Evolutionary conservation across 257 asterid species (phyloP).

Genomic region (Petrea volubilis): DNA sequence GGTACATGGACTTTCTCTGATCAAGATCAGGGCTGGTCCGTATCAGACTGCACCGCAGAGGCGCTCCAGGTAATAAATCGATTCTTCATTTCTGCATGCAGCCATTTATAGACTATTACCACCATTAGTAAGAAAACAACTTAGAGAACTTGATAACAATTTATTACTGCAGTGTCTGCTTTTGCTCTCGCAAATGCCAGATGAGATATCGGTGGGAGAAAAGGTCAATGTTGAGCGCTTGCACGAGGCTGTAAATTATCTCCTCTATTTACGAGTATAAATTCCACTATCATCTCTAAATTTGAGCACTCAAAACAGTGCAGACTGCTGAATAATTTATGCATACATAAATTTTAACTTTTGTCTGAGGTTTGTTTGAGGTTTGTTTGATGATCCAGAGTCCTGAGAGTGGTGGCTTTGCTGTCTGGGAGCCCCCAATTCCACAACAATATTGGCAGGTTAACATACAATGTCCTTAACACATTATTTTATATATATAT

Average conservation of each 20-base stretch:
- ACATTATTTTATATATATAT: too few relatives aligned
- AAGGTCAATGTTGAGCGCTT: slow-evolving; percentile 38
- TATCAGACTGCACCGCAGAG: slow-evolving; percentile 77
- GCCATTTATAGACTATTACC: too few relatives aligned
- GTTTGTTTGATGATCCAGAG: slow-evolving; percentile 28
- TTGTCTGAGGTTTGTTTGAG: not conserved
- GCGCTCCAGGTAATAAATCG: slow-evolving; percentile 71
- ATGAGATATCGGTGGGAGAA: slow-evolving; percentile 41
- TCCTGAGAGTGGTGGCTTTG: slow-evolving; percentile 56
- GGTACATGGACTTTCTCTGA: slow-evolving; percentile 88
- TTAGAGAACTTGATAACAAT: too few relatives aligned
- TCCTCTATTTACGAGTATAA: slow-evolving; percentile 49
- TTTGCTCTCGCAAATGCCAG: slow-evolving; percentile 53
- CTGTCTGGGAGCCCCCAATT: slow-evolving; percentile 64
- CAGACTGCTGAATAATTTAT: not conserved
- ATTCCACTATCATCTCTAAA: not conserved
- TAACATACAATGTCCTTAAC: too few relatives aligned
- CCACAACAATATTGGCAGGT: slow-evolving; percentile 75
- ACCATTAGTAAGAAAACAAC: too few relatives aligned
- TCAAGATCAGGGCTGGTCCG: slow-evolving; percentile 86
- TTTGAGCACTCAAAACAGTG: not conserved
- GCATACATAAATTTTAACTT: not conserved
- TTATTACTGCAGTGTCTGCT: slow-evolving; percentile 43
- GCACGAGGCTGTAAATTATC: slow-evolving; percentile 48
- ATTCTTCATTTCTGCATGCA: too few relatives aligned